phyloP scores from a whole-genome alignment of 2,329 filamentous ascomycete genomes.

The Colletotrichum truncatum region DNA sequence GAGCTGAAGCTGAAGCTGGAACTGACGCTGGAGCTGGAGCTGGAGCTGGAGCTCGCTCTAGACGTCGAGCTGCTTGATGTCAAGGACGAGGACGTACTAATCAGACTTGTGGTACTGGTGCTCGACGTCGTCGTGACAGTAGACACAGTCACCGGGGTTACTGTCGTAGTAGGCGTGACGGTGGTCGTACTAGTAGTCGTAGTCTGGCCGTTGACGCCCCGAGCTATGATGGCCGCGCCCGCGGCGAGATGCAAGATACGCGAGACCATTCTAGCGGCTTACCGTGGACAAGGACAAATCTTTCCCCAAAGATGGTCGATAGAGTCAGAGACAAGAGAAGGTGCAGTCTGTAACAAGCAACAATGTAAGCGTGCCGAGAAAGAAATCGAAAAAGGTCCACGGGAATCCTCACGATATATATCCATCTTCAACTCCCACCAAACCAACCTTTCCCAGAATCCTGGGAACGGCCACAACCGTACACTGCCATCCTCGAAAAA shows the following conservation, averaged over 20 bases:
- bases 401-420: too few species aligned
- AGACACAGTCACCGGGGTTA: neutral
- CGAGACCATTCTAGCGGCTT: conserved; percentile 1
- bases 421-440: too few species aligned
- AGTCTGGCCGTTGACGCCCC: conserved; percentile 19
- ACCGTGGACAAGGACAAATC: neutral
- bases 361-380: too few species aligned
- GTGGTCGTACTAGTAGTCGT: neutral
- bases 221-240: conserved; percentile 11
- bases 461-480: too few species aligned
- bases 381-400: too few species aligned
- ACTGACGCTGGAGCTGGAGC: too few species aligned
- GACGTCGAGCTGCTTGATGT: neutral
- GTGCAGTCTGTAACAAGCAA: neutral
- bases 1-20: neutral
- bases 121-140: neutral
- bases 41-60: too few species aligned
- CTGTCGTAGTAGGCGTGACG: neutral
- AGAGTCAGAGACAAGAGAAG: neutral
- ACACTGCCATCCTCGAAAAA: too few species aligned
- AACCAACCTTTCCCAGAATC: too few species aligned
- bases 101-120: neutral
- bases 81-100: neutral
- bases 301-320: too few species aligned
- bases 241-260: conserved; percentile 4